Evolutionary conservation across 139 green algal genomes (phyloP).

Genomic region (Chlorella ohadii): DNA sequence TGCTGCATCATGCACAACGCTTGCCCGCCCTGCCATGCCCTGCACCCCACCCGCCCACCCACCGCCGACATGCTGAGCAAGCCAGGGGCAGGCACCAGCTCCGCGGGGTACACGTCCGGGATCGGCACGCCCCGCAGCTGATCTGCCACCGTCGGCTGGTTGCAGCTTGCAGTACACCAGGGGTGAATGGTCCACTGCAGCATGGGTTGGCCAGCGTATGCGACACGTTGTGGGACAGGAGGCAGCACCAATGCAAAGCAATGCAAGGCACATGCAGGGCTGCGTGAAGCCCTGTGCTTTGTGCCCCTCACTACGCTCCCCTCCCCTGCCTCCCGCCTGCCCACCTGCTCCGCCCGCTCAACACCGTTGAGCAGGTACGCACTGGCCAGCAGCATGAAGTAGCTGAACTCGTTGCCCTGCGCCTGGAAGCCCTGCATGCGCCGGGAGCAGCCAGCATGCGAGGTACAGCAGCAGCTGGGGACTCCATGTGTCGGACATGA

Average conservation of each 20-base stretch:
- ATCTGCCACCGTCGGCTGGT: conserved; percentile 74
- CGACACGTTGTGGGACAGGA: background rate
- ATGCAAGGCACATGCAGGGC: background rate
- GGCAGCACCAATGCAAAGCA: background rate
- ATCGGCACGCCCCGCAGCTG: conserved; percentile 80
- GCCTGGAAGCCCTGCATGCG: conserved; percentile 65
- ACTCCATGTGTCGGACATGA: too few species aligned
- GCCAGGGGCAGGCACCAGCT: conserved; percentile 54
- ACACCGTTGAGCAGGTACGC: conserved; percentile 92
- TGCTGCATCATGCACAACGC: too few species aligned
- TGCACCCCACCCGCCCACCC: too few species aligned
- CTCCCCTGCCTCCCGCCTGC: background rate
- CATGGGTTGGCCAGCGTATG: background rate
- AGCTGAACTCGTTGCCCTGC: conserved; percentile 96
- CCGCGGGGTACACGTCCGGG: conserved; percentile 72
- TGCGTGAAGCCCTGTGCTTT: too few species aligned
- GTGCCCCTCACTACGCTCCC: too few species aligned
- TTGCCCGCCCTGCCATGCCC: too few species aligned
- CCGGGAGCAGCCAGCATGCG: too few species aligned
- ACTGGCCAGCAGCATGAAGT: conserved; percentile 95
- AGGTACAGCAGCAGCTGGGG: too few species aligned
- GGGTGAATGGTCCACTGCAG: conserved; percentile 77
- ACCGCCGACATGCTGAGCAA: conserved; percentile 93
- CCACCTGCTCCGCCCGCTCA: conserved; percentile 38
- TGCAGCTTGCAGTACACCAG: conserved; percentile 79